phyloP scores from a whole-genome alignment of 2,329 filamentous ascomycete genomes.

The Xylariaceae sp. region DNA sequence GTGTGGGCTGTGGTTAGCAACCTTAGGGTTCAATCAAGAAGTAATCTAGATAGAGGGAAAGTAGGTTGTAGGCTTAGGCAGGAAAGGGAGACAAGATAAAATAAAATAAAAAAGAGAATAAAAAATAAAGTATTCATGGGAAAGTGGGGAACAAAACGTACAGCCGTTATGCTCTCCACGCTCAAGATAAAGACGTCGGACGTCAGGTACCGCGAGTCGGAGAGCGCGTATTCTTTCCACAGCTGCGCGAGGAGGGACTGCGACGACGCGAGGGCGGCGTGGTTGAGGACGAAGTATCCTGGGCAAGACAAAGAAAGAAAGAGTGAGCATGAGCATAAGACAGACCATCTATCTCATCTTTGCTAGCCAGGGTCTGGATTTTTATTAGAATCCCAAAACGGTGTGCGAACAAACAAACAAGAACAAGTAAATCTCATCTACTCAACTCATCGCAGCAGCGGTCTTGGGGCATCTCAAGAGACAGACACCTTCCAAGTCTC shows the following conservation, averaged over 20 bases:
- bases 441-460: too few species aligned
- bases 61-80: background rate
- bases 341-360: background rate
- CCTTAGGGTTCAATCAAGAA: too few species aligned
- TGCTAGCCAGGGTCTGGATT: background rate
- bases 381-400: background rate
- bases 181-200: conserved; percentile 80
- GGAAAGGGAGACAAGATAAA: background rate
- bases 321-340: too few species aligned
- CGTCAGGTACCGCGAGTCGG: conserved; percentile 81
- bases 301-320: too few species aligned
- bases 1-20: too few species aligned
- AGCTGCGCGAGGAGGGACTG: conserved; percentile 76
- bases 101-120: background rate
- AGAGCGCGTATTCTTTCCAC: conserved; percentile 89
- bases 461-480: too few species aligned
- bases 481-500: too few species aligned
- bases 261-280: conserved; percentile 57
- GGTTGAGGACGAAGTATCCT: conserved; percentile 73
- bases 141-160: conserved; percentile 33
- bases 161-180: conserved; percentile 76
- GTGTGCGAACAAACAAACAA: background rate
- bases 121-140: too few species aligned
- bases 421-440: background rate
- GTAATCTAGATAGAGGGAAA: too few species aligned